phyloP scores from a whole-genome alignment of 2,329 filamentous ascomycete species.

The Rosellinia necatrix region DNA sequence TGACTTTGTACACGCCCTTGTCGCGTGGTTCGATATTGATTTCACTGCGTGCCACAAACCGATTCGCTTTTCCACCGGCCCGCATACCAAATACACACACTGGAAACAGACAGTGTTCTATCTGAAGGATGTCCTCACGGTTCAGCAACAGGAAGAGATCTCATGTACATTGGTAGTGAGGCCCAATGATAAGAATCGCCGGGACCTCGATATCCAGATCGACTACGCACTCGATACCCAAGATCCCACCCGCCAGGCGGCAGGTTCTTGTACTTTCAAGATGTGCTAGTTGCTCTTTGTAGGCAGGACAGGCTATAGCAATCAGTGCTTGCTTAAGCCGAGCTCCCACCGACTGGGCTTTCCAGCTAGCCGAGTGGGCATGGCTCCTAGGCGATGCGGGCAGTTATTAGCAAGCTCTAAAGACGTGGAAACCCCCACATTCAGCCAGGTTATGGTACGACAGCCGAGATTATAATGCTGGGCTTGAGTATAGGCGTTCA shows the following conservation, averaged over 20 bases:
- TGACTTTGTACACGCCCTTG: constrained; percentile 94
- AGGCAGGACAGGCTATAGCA: neutral
- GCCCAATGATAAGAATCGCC: constrained; percentile 91
- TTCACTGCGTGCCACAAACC: constrained; percentile 98
- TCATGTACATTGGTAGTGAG: constrained; percentile 75
- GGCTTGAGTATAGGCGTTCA: neutral
- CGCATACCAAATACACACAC: constrained; percentile 98
- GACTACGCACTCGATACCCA: constrained; percentile 79
- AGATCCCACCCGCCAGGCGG: constrained; percentile 69
- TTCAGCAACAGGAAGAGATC: constrained; percentile 83
- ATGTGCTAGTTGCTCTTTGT: constrained; percentile 58
- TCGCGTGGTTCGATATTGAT: constrained; percentile 99
- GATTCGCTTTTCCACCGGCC: constrained; percentile 93
- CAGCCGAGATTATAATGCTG: neutral
- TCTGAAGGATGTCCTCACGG: constrained; percentile 88
- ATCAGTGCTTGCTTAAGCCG: neutral
- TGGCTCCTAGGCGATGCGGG: constrained; percentile 2
- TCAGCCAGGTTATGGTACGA: neutral
- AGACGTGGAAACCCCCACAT: neutral
- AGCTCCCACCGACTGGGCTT: too few species aligned
- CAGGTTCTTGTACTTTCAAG: constrained; percentile 80
- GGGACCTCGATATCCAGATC: constrained; percentile 91
- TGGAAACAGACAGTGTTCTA: constrained; percentile 99
- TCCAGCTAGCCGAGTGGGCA: neutral
- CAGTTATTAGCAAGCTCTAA: neutral